Evolutionary conservation across 1,284 basidiomycete genomes (phyloP).

Genomic region (Pholiota adiposa): DNA sequence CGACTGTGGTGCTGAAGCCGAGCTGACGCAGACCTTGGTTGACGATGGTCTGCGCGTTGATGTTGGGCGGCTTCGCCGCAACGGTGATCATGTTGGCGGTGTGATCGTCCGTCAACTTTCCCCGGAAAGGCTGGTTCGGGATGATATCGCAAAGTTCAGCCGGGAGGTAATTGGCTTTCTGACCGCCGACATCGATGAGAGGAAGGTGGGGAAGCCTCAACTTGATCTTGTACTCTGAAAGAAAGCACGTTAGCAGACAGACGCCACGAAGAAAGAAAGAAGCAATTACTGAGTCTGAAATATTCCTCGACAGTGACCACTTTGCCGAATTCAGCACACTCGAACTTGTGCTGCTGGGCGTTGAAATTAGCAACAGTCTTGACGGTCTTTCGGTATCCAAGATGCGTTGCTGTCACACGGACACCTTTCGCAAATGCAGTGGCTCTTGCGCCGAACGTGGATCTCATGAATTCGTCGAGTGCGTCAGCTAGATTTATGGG

Average conservation of each 20-base stretch:
- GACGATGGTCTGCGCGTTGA: conserved; percentile 65
- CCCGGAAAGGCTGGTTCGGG: conserved; percentile 70
- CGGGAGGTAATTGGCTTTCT: conserved; percentile 59
- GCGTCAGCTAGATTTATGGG: conserved; percentile 64
- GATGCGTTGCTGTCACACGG: conserved; percentile 59
- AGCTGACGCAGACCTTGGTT: conserved; percentile 60
- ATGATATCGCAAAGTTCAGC: conserved; percentile 74
- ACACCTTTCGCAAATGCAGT: conserved; percentile 62
- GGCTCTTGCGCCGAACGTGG: conserved; percentile 54
- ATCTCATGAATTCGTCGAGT: conserved; percentile 53
- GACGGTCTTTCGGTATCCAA: conserved; percentile 65
- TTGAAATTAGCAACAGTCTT: conserved; percentile 50
- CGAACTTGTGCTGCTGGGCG: conserved; percentile 58
- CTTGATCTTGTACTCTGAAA: conserved; percentile 60
- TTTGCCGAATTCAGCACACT: conserved; percentile 50
- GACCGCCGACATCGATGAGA: conserved; percentile 66
- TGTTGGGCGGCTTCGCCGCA: conserved; percentile 69
- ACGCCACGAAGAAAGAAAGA: conserved; percentile 1
- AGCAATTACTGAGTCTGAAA: conserved; percentile 58
- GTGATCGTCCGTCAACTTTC: conserved; percentile 69
- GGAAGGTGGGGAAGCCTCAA: conserved; percentile 55
- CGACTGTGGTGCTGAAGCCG: conserved; percentile 56
- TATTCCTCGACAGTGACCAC: conserved; percentile 65
- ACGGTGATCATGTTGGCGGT: conserved; percentile 70
- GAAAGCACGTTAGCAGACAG: conserved; percentile 9